Evolutionary conservation across 805 yeast genomes (phyloP), one percentile per base, ranked within the genome.

Genomic region (Ogataea henricii): DNA sequence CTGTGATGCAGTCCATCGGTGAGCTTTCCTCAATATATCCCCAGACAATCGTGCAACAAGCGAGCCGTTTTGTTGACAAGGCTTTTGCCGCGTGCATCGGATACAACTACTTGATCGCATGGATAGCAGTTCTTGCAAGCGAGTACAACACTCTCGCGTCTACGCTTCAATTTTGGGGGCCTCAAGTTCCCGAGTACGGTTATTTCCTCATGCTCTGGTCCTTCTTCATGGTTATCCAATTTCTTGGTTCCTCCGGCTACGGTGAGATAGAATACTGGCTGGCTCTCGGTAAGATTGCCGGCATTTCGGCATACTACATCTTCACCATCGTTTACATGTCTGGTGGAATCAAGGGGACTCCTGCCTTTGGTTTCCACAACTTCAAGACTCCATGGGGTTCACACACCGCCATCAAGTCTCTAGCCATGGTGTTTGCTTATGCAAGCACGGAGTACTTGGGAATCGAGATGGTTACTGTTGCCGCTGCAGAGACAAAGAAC

Each of bases 401-500:
- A 18, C 41, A 43, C 18, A 3, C 49, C 9, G 46, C 49, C 6
- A 40, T 46, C 27, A 57, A 57, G 45, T 58, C 62, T 41, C 50
- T 60, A 41, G 65, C 63, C 10, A 53, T 47, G 18, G 51, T 59
- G 4, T 58, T 60, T 40, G 58, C 56, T 13, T 49, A 53, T 32
- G 63, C 60, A 8, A 58, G 60, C 51, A 54, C 55, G 10, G 56
- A 49, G 14, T 60, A 59, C 33, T 48, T 60, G 4, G 65, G 65
- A 32, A 50, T 59, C 25, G 65, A 60, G 43, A 54, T 57, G 53
- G 51, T 58, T 18, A 54, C 84, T n/a, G 68, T 82, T 25, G 74
- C 82, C 32, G 86, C 86, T 0, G 80, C 82, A 21, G 87, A 81
- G 56, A 70, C 83, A 3, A 73, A 76, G 56, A 80, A 82, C 54